These are phyloP conservation scores for Kentomonas sorsogonicus DNA, from an alignment of 208 protist genomes.

Conservation along the genomic window DNA sequence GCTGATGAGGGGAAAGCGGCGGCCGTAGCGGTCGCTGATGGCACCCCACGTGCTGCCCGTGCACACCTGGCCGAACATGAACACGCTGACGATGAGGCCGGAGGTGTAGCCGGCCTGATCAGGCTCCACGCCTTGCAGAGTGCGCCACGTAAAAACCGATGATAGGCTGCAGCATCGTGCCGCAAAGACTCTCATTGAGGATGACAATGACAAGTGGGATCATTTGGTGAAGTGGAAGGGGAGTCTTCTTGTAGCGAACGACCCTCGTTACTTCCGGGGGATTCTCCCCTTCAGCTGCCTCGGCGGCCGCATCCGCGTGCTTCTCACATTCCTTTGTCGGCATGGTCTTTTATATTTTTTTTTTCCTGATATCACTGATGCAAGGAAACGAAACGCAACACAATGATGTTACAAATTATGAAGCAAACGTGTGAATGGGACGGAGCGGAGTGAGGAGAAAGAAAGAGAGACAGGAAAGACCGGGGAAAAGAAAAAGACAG, in stretches of 20 bases:
- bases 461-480: neutral
- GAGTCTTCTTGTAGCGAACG: neutral
- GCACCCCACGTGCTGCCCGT: constrained; percentile 43
- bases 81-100: constrained; percentile 40
- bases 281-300: too few species aligned
- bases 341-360: too few species aligned
- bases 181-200: constrained; percentile 44
- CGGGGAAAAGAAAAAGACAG: neutral
- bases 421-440: too few species aligned
- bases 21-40: constrained; percentile 35
- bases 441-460: too few species aligned
- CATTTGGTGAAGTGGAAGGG: constrained; percentile 25
- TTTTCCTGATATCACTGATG: too few species aligned
- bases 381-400: too few species aligned
- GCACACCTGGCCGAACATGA: constrained; percentile 41
- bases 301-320: too few species aligned
- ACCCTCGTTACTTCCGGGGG: too few species aligned
- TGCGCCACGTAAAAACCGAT: constrained; percentile 43
- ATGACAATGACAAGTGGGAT: constrained; percentile 33
- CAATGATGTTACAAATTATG: too few species aligned
- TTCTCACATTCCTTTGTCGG: too few species aligned
- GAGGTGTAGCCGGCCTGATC: constrained; percentile 51
- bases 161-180: constrained; percentile 46
- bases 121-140: constrained; percentile 22
- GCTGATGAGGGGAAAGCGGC: constrained; percentile 16